Base-by-base conservation (phyloP, 108 stramenopile species). In the Poteriospumella lacustris region DNA sequence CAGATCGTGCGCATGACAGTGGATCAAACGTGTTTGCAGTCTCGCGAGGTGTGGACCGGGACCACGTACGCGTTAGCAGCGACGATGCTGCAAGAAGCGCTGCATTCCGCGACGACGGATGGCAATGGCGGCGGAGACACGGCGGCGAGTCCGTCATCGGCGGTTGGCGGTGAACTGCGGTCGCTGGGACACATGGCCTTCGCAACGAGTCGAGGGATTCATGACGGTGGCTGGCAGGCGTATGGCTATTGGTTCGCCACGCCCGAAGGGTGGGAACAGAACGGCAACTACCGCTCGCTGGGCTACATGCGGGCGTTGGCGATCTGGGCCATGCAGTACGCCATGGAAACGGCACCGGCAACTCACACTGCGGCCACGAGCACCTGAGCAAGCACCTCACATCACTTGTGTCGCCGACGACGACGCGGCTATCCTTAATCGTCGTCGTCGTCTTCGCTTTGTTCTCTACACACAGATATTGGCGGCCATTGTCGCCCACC, bases 251-350 rank as follows among this genome's bases (percentile, higher is more conserved):
- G 80, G 62, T 84, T 80, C 38, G 79, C 79, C 2, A 84, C 83
- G 1, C 83, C 83, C 26, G 83, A 84, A 43, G 83, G 73, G 0
- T 84, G 83, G 83, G 72, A 79, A 26, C 5, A 38, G 34, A 77
- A 73, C 9, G 83, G 83, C 0, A 73, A 76, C 38, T 80, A 67
- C 43, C 58, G 83, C 9, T 70, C 68, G 15, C 38, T 84, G n/a
- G 83, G 79, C 40, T 84, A 84, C 58, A 84, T 84, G 83, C n/a
- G 83, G 15, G 78, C 83, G 0, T 39, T 84, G 56, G 19, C 44
- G 0, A 76, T 84, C 12, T 84, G 83, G 83, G 72, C 68, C 3
- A 77, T 84, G 77, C 92, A 19, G 43, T 70, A 3, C 89, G 91
- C 0, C 88, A 91, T n/a, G n/a, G n/a, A n/a, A n/a, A n/a, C n/a